Percentiles rank a stretch among this genome's conserved stretches.
phyloP scores from a whole-genome alignment of 2,329 filamentous ascomycete genomes.

The Sporothrix protearum region DNA sequence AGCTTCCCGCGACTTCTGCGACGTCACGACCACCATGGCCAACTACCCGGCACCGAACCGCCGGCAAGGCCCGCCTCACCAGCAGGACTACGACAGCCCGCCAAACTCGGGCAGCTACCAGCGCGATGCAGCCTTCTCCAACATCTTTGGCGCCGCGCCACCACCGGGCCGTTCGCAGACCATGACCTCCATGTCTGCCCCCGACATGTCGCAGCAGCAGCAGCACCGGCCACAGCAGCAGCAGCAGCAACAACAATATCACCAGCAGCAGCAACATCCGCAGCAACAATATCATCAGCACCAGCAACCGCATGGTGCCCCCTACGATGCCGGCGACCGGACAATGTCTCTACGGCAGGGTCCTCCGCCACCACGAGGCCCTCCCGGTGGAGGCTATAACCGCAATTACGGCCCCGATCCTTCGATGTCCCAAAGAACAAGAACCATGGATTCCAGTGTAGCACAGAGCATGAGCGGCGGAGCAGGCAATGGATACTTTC shows the following conservation, averaged over 20 bases:
- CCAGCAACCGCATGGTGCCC: conserved; percentile 27
- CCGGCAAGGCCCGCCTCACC: conserved; percentile 37
- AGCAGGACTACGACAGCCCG: conserved; percentile 47
- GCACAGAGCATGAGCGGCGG: conserved; percentile 32
- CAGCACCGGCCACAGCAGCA: conserved; percentile 33
- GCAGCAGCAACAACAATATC: conserved; percentile 15
- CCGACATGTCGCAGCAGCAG: conserved; percentile 50
- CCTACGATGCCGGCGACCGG: conserved; percentile 48
- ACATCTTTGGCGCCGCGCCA: conserved; percentile 87
- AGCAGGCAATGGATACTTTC: conserved; percentile 46
- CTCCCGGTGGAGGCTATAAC: conserved; percentile 37
- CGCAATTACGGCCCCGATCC: conserved; percentile 35
- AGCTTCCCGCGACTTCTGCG: not conserved
- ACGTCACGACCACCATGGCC: conserved; percentile 44
- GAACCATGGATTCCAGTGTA: conserved; percentile 45
- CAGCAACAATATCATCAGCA: conserved; percentile 12
- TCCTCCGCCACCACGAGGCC: conserved; percentile 58
- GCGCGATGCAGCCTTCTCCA: conserved; percentile 91
- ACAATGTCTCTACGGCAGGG: conserved; percentile 65
- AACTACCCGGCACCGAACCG: conserved; percentile 56
- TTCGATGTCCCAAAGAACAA: conserved; percentile 37
- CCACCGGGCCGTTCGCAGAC: conserved; percentile 89
- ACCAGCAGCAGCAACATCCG: conserved; percentile 12
- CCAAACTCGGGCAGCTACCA: conserved; percentile 53
- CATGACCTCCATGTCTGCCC: conserved; percentile 75